A percentile compares a stretch with the other conserved stretches of the same genome.
Evolutionary conservation across 148 eudicot genomes (phyloP).

Genomic region (Cornus kousa): DNA sequence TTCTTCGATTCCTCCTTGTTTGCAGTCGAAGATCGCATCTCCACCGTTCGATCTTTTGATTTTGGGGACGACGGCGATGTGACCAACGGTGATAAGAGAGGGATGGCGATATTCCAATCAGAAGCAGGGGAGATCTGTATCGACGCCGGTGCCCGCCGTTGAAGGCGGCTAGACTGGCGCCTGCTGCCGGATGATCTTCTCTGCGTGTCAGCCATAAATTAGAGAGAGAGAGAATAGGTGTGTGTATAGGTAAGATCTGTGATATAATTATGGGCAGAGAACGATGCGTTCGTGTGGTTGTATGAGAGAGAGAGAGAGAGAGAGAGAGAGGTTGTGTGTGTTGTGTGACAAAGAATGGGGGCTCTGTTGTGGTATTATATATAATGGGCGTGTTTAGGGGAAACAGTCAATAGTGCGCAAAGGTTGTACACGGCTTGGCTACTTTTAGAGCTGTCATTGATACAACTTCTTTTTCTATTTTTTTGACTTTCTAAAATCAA

Average conservation of each 20-base stretch:
- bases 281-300: too few species aligned
- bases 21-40: conserved; percentile 17
- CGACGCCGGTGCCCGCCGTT: conserved; percentile 64
- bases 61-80: conserved; percentile 36
- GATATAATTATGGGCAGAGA: too few species aligned
- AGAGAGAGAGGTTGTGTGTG: not conserved
- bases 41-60: conserved; percentile 24
- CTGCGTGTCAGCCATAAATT: conserved; percentile 32
- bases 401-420: not conserved
- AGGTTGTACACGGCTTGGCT: not conserved
- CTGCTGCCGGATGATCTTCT: conserved; percentile 15
- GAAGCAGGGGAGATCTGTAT: conserved; percentile 45
- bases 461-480: too few species aligned
- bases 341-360: not conserved
- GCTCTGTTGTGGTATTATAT: not conserved
- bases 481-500: too few species aligned
- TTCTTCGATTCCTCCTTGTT: not conserved
- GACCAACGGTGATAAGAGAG: conserved; percentile 57
- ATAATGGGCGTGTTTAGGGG: not conserved
- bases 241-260: not conserved
- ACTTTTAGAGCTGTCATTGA: not conserved
- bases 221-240: not conserved
- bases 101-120: conserved; percentile 75
- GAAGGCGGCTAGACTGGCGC: conserved; percentile 48
- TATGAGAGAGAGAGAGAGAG: not conserved